These are phyloP conservation scores for Obelidium mucronatum DNA, from an alignment of 192 early-diverging fungal genomes.

Conservation along the genomic window DNA sequence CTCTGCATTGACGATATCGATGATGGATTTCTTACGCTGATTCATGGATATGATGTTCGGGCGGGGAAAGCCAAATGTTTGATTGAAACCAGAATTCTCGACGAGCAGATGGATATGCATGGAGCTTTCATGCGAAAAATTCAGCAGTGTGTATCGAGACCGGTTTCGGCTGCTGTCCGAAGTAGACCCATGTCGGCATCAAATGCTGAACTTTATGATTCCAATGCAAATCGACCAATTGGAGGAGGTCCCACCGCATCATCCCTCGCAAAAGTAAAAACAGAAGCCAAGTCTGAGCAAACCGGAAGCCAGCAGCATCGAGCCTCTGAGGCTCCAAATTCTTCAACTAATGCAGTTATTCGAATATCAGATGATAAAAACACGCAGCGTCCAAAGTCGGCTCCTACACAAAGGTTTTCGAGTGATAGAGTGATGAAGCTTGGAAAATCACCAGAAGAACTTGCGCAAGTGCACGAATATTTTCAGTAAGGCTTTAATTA, in stretches of 20 bases:
- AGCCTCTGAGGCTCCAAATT: too few relatives aligned
- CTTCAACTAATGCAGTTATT: too few relatives aligned
- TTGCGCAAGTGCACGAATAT: background rate
- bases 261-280: background rate
- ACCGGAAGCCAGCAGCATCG: background rate
- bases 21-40: background rate
- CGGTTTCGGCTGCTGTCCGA: background rate
- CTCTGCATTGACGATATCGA: slow-evolving; percentile 2
- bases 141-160: background rate
- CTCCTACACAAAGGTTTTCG: background rate
- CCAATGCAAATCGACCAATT: background rate
- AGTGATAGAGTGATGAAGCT: background rate
- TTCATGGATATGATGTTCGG: background rate
- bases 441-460: background rate
- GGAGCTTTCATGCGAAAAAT: slow-evolving; percentile 2
- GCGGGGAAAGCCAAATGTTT: background rate
- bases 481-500: background rate
- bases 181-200: background rate
- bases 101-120: slow-evolving; percentile 11
- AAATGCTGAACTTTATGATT: background rate
- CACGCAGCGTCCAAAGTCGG: background rate
- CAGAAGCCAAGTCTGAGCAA: background rate
- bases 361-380: background rate
- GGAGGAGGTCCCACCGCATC: slow-evolving; percentile 2
- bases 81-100: background rate